Conservation (phyloP, 352 stramenopile species). For the Phytopythium sindhum region DNA sequence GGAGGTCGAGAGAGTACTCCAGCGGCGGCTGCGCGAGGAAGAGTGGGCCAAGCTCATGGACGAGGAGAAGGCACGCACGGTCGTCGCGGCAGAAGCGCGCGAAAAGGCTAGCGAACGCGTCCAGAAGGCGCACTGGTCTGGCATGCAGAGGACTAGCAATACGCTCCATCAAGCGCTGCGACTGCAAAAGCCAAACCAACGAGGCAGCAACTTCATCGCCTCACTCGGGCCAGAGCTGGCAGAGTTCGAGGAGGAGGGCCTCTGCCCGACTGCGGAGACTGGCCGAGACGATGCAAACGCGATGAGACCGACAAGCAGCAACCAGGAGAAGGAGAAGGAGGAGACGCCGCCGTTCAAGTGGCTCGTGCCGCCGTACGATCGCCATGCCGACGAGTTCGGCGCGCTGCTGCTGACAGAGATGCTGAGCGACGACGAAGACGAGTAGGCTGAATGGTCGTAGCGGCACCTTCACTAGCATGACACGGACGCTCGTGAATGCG, state of each 20-base stretch:
- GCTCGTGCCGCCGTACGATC: slow-evolving; percentile 20
- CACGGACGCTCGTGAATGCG: neutral
- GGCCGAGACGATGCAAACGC: too few species aligned
- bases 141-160: slow-evolving; percentile 3
- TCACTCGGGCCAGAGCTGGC: slow-evolving; percentile 39
- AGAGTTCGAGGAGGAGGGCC: slow-evolving; percentile 60
- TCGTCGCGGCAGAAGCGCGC: slow-evolving; percentile 39
- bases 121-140: slow-evolving; percentile 12
- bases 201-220: slow-evolving; percentile 8
- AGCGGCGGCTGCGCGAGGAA: slow-evolving; percentile 38
- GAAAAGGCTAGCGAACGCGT: slow-evolving; percentile 48
- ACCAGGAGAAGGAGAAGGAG: slow-evolving; percentile 7
- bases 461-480: neutral
- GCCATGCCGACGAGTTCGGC: slow-evolving; percentile 10
- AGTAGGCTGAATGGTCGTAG: neutral
- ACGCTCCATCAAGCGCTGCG: slow-evolving; percentile 5
- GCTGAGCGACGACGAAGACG: slow-evolving; percentile 28
- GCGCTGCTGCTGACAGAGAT: slow-evolving; percentile 19
- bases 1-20: slow-evolving; percentile 46
- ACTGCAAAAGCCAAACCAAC: neutral
- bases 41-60: slow-evolving; percentile 47
- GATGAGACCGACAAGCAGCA: neutral
- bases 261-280: slow-evolving; percentile 8
- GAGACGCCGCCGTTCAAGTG: slow-evolving; percentile 15
- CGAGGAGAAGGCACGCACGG: slow-evolving; percentile 42